Conservation (phyloP, 2,329 filamentous ascomycete genomes). For the Aureobasidium sp. region DNA sequence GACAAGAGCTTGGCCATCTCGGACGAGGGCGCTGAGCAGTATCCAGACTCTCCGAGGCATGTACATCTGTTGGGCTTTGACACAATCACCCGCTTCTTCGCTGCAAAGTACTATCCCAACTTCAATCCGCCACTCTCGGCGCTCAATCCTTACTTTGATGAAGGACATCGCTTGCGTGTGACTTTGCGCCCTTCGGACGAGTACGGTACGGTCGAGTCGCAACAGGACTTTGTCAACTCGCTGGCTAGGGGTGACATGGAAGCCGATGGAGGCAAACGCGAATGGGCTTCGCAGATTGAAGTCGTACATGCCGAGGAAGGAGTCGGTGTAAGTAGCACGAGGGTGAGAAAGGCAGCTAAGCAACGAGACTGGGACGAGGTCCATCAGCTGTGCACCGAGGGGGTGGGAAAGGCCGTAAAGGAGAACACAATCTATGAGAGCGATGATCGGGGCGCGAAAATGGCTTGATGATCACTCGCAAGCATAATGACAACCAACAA, state of each 20-base stretch:
- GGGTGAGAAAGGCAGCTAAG: constrained; percentile 52
- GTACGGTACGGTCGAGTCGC: constrained; percentile 52
- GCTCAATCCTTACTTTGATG: constrained; percentile 56
- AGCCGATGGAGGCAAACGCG: constrained; percentile 46
- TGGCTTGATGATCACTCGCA: constrained; percentile 18
- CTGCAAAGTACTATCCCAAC: constrained; percentile 62
- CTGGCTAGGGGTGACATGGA: constrained; percentile 44
- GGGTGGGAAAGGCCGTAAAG: constrained; percentile 54
- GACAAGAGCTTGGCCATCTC: constrained; percentile 60
- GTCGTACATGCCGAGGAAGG: constrained; percentile 49
- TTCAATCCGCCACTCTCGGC: constrained; percentile 43
- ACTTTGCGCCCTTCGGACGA: constrained; percentile 55
- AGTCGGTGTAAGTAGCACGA: constrained; percentile 51
- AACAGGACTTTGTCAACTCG: constrained; percentile 47
- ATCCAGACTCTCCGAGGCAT: constrained; percentile 40
- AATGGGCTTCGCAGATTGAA: constrained; percentile 56
- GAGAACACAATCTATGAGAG: constrained; percentile 50
- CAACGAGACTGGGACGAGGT: constrained; percentile 43
- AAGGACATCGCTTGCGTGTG: constrained; percentile 54
- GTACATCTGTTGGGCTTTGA: constrained; percentile 70
- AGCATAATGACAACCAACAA: constrained; percentile 17
- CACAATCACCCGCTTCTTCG: constrained; percentile 65
- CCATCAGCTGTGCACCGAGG: constrained; percentile 47
- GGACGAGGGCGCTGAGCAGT: constrained; percentile 29
- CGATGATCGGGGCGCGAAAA: constrained; percentile 25